A percentile compares a stretch with the other conserved stretches of the same genome.
Conservation (phyloP, 2,329 filamentous ascomycete species). For the Pseudogymnoascus destructans region DNA sequence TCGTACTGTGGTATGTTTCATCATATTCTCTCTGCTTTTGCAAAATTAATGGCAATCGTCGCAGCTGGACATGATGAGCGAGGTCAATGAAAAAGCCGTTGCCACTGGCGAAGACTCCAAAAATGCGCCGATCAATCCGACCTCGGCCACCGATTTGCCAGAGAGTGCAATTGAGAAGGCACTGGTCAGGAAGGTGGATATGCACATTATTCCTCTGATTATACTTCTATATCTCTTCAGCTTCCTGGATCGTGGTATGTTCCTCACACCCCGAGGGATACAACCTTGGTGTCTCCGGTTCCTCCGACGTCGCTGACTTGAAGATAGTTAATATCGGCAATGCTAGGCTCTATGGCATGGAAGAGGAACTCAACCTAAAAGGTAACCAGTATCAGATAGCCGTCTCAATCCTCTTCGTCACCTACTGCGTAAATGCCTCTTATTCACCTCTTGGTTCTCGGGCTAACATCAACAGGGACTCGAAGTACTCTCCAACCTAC, state of each 20-base stretch:
- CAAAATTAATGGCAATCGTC: not conserved
- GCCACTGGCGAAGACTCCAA: not conserved
- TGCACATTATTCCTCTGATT: slow-evolving; percentile 49
- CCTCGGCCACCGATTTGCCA: not conserved
- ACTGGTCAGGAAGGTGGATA: slow-evolving; percentile 42
- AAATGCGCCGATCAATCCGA: not conserved
- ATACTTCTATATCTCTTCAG: slow-evolving; percentile 62
- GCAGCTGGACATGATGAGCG: slow-evolving; percentile 5
- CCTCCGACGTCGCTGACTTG: slow-evolving; percentile 19
- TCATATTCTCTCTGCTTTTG: not conserved
- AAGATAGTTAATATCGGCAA: slow-evolving; percentile 46
- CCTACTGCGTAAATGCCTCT: slow-evolving; percentile 33
- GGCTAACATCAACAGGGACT: slow-evolving; percentile 23
- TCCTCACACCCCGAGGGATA: slow-evolving; percentile 22
- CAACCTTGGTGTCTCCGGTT: slow-evolving; percentile 7
- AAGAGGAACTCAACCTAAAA: slow-evolving; percentile 40
- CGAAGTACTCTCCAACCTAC: slow-evolving; percentile 35
- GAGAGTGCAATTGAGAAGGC: slow-evolving; percentile 1
- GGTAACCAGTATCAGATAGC: slow-evolving; percentile 43
- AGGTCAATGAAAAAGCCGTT: not conserved
- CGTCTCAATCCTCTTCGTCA: slow-evolving; percentile 39
- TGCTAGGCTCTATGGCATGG: slow-evolving; percentile 43
- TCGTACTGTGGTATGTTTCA: not conserved
- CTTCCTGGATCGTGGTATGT: slow-evolving; percentile 53
- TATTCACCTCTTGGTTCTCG: not conserved